Base-by-base conservation (phyloP, 2,329 filamentous ascomycete genomes). In the Colletotrichum truncatum region DNA sequence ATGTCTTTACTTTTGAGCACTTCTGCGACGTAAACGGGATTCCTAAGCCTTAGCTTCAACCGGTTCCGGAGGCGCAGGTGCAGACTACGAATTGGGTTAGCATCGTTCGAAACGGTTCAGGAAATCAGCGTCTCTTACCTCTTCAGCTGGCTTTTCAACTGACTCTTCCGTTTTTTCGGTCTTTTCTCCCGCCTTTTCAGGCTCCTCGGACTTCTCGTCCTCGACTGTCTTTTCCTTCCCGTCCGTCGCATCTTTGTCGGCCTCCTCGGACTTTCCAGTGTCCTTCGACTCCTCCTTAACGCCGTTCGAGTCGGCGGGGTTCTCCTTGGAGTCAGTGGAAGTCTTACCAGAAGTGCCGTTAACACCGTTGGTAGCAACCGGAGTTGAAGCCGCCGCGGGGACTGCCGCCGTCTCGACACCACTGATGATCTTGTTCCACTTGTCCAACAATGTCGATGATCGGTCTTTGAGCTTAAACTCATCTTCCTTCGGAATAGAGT, bases 381-480 rank as follows among this genome's bases (percentile, higher is more conserved):
- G 68, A 16, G 61, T 62, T 11, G 72, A 73, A 8, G 78, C 75
- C 6, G 75, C 73, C 9, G 82, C 68, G 30, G 76, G 68, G 12
- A 76, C 74, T 10, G 81, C 74, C 9, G 77, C 78, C n/a, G n/a
- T n/a, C 28, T 80, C 78, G 48, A 91, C 90, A 14, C 80, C 82
- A 32, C 87, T 87, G n/a, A 98, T 84, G 34, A 93, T 85, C 76
- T 92, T 91, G 77, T 92, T 97, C 96, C 96, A 99, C 78, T 91
- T 92, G 69, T 91, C 89, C n/a, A 98, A 83, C 49, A 99, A 85
- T 6, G 86, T 84, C 69, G 92, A 86, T 34, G 93, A 94, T 54
- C 96, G 91, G 69, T 89, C 84, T 82, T 96, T 97, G 87, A 99
- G 98, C 59, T 92, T 82, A 78, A 91, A 97, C 70, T 97, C 92